Evolutionary conservation across 2,329 filamentous ascomycete species (phyloP).

Genomic region (Onygenales sp.): DNA sequence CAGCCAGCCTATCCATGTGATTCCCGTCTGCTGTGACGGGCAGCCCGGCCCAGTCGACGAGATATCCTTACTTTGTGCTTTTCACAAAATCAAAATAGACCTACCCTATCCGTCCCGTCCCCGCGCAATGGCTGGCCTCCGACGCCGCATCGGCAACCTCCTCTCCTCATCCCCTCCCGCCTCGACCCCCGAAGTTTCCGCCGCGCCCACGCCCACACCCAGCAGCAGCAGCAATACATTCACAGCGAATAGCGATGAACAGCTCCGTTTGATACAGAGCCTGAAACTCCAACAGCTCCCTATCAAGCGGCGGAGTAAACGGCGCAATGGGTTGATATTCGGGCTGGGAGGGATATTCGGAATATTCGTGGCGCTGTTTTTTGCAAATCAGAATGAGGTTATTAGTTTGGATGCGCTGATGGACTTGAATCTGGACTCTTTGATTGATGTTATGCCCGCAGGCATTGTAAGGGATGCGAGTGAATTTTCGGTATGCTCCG

Average conservation of each 20-base stretch:
- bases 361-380: constrained; percentile 77
- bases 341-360: constrained; percentile 82
- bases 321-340: constrained; percentile 74
- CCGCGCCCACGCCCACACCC: not conserved
- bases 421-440: constrained; percentile 68
- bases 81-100: not conserved
- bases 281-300: constrained; percentile 18
- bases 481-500: constrained; percentile 61
- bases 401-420: constrained; percentile 69
- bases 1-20: constrained; percentile 4
- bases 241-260: constrained; percentile 8
- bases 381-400: constrained; percentile 80
- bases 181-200: constrained; percentile 2
- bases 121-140: constrained; percentile 26
- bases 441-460: constrained; percentile 80
- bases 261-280: constrained; percentile 22
- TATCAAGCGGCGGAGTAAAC: constrained; percentile 48
- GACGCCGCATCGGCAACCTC: constrained; percentile 33
- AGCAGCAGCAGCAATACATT: not conserved
- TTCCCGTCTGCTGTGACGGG: constrained; percentile 11
- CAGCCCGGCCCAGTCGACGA: not conserved
- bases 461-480: constrained; percentile 77
- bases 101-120: not conserved
- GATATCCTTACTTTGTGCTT: not conserved
- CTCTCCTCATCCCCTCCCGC: constrained; percentile 9